These are phyloP conservation scores for Euphorbia tirucalli DNA, from an alignment of 345 rosid genomes.

Conservation along the genomic window DNA sequence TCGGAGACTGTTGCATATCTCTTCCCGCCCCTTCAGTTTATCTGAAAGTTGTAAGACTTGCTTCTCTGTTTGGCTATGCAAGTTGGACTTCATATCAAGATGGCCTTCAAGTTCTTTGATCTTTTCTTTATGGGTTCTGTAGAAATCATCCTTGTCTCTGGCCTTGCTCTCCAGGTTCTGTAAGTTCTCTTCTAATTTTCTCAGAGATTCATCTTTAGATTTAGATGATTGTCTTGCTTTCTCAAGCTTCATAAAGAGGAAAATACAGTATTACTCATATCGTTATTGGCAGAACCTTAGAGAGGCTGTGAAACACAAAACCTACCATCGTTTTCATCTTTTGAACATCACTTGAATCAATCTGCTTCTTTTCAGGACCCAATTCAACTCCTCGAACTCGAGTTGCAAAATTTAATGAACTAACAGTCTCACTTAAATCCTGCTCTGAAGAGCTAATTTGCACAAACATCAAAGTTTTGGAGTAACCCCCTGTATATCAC, in stretches of 20 bases:
- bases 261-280: background rate
- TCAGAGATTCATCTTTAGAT: conserved; percentile 71
- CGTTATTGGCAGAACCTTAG: background rate
- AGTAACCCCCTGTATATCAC: conserved; percentile 70
- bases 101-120: conserved; percentile 84
- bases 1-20: conserved; percentile 56
- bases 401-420: conserved; percentile 87
- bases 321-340: conserved; percentile 73
- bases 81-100: conserved; percentile 44
- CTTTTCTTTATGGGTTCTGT: conserved; percentile 64
- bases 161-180: conserved; percentile 68
- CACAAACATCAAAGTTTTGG: conserved; percentile 89
- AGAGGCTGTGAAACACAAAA: conserved; percentile 11
- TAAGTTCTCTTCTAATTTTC: conserved; percentile 73
- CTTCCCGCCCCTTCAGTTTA: conserved; percentile 67
- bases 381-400: conserved; percentile 87
- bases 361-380: conserved; percentile 80
- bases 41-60: conserved; percentile 62
- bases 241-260: conserved; percentile 50
- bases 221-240: conserved; percentile 76
- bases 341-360: conserved; percentile 74
- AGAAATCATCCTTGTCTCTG: conserved; percentile 59
- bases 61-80: conserved; percentile 57
- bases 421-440: conserved; percentile 79
- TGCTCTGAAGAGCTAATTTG: conserved; percentile 92